phyloP scores from a whole-genome alignment of 2,329 filamentous ascomycete species.

The Paracoccidioides brasiliensis region DNA sequence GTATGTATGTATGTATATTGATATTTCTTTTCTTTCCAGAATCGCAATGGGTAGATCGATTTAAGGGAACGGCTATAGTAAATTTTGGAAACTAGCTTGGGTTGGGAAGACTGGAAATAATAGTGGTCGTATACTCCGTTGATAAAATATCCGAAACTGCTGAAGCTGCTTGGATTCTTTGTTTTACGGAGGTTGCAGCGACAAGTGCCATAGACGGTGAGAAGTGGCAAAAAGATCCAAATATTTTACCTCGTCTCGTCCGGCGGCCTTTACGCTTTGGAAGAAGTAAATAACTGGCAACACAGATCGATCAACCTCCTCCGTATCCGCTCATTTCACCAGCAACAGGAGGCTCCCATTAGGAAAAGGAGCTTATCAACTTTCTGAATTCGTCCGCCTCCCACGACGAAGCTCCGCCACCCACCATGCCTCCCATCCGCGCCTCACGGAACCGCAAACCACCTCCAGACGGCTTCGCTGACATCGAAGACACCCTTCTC shows the following conservation, averaged over 20 bases:
- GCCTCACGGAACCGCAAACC: slow-evolving; percentile 48
- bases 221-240: slow-evolving; percentile 16
- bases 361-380: not conserved
- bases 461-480: slow-evolving; percentile 53
- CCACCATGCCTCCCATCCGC: slow-evolving; percentile 47
- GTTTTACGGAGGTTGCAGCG: too few species aligned
- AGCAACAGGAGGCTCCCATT: not conserved
- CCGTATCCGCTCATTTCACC: not conserved
- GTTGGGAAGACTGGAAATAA: too few species aligned
- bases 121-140: too few species aligned
- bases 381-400: not conserved
- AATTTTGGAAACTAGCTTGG: too few species aligned
- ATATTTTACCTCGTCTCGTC: slow-evolving; percentile 4
- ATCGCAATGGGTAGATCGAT: too few species aligned
- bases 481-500: slow-evolving; percentile 54
- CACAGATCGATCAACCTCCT: not conserved
- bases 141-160: too few species aligned
- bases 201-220: slow-evolving; percentile 16
- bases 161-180: too few species aligned
- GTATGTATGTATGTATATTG: not conserved
- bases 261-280: not conserved
- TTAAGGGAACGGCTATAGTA: too few species aligned
- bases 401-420: not conserved
- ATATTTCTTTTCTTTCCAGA: too few species aligned
- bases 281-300: not conserved